These are phyloP conservation scores for Setaria italica DNA, from an alignment of 202 grass and related monocot genomes.

Conservation along the genomic window DNA sequence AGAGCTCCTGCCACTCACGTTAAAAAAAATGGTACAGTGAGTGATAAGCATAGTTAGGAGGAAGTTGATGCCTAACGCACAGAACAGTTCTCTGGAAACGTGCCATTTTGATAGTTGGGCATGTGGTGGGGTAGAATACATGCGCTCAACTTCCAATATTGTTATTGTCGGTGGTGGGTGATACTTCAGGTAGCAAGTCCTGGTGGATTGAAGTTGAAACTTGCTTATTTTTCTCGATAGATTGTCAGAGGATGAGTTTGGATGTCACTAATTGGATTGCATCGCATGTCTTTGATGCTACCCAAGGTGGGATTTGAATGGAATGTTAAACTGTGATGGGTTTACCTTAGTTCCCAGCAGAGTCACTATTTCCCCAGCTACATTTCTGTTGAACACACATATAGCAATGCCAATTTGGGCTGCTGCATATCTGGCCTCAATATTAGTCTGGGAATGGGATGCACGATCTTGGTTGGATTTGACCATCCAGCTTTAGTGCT, in stretches of 20 bases:
- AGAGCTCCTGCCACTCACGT: too few relatives aligned
- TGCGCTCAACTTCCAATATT: not conserved
- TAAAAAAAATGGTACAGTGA: too few relatives aligned
- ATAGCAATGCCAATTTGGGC: not conserved
- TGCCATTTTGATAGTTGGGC: not conserved
- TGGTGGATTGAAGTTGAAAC: not conserved
- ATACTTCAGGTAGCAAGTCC: not conserved
- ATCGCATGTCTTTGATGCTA: not conserved
- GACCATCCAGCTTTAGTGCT: not conserved
- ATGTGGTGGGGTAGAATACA: not conserved
- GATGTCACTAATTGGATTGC: not conserved
- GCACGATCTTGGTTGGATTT: conserved; percentile 24
- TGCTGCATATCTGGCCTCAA: not conserved
- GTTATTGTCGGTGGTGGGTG: not conserved
- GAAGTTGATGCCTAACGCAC: not conserved
- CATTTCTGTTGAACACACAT: not conserved
- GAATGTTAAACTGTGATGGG: not conserved
- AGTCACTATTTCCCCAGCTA: not conserved
- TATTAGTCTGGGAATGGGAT: not conserved
- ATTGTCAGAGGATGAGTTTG: not conserved
- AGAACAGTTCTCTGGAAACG: not conserved
- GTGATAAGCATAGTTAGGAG: not conserved
- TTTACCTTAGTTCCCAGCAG: not conserved
- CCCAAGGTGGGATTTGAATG: not conserved
- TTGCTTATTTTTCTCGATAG: not conserved